Evolutionary conservation across 305 asterid genomes (phyloP).

Genomic region (Fraxinus ornus): DNA sequence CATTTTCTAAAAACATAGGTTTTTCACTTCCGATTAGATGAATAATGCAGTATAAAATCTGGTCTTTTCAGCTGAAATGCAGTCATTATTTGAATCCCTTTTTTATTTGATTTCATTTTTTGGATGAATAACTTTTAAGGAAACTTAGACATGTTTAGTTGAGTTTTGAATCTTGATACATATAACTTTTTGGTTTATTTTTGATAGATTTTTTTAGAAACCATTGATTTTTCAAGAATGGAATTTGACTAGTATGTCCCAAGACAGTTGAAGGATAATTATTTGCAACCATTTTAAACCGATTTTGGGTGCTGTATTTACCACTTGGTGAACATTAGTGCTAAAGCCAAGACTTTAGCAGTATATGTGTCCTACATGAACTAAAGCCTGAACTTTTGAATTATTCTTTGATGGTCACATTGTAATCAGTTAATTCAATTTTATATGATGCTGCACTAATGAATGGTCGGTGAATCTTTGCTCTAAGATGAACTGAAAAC

Average conservation of each 20-base stretch:
- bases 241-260: neutral
- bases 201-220: neutral
- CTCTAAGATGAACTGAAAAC: neutral
- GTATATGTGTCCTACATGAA: neutral
- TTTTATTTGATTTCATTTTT: neutral
- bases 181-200: neutral
- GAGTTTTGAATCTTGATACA: neutral
- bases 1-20: neutral
- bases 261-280: neutral
- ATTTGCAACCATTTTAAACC: neutral
- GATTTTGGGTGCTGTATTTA: neutral
- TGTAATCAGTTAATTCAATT: neutral
- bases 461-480: neutral
- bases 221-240: neutral
- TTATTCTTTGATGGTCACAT: neutral
- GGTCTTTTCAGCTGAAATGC: neutral
- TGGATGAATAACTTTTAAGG: neutral
- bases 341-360: neutral
- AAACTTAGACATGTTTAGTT: neutral
- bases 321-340: neutral
- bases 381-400: neutral
- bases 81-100: neutral
- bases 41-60: neutral
- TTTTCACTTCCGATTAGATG: neutral
- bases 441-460: neutral